These are phyloP conservation scores for Crithidia bombi DNA, from an alignment of 208 protist species.

Conservation along the genomic window DNA sequence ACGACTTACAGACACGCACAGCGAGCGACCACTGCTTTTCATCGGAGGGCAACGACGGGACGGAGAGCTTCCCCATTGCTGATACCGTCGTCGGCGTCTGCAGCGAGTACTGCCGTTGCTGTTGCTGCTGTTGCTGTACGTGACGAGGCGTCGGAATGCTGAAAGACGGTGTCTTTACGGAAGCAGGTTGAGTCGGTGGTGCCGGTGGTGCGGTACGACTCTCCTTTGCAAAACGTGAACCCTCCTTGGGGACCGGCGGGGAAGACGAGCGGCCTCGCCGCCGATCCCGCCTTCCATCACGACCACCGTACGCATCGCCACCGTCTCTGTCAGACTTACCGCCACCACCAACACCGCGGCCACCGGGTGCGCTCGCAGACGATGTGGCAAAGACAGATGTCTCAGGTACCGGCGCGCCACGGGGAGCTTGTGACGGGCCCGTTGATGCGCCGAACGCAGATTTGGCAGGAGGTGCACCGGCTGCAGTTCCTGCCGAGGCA, in stretches of 20 bases:
- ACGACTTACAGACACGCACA: constrained; percentile 37
- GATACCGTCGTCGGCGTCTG: constrained; percentile 6
- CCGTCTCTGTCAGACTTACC: not conserved
- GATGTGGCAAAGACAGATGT: not conserved
- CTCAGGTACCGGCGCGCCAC: no score
- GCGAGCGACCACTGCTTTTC: constrained; percentile 35
- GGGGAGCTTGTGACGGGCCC: not conserved
- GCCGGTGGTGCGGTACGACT: not conserved
- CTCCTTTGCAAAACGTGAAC: not conserved
- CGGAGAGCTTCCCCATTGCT: not conserved
- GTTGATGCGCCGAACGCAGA: not conserved
- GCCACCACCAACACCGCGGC: constrained; percentile 1
- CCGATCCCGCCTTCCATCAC: not conserved
- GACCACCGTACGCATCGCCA: not conserved
- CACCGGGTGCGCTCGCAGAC: not conserved
- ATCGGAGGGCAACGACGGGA: constrained; percentile 20
- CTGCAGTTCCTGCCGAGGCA: not conserved
- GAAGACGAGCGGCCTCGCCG: constrained; percentile 3
- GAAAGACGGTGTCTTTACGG: not conserved
- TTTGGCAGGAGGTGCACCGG: not conserved
- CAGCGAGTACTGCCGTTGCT: constrained; percentile 2
- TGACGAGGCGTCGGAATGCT: constrained; percentile 17
- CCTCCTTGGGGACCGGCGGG: not conserved
- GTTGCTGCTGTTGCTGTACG: constrained; percentile 7
- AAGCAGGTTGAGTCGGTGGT: not conserved